phyloP scores from a whole-genome alignment of 2,329 filamentous ascomycete genomes.

The Fusarium newnesense region DNA sequence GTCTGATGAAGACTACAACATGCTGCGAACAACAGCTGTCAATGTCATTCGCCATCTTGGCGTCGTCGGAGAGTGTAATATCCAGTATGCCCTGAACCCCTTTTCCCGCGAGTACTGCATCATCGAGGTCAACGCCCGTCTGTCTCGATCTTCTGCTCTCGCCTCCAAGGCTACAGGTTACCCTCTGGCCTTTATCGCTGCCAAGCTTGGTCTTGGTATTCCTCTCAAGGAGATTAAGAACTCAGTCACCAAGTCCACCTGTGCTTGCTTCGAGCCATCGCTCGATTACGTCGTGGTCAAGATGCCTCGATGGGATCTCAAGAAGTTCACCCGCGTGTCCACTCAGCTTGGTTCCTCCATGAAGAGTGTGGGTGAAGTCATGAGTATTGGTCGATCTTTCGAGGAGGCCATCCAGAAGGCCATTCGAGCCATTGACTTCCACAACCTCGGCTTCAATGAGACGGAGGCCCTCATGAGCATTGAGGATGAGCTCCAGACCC shows the following conservation, averaged over 20 bases:
- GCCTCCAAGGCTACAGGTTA: conserved; percentile 98
- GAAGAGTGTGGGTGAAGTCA: conserved; percentile 99
- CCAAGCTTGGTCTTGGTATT: conserved; percentile 94
- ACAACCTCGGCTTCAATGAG: conserved; percentile 94
- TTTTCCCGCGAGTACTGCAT: conserved; percentile 98
- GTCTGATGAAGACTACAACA: conserved; percentile 98
- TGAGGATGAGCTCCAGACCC: conserved; percentile 94
- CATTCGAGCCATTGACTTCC: conserved; percentile 92
- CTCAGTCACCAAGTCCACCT: conserved; percentile 93
- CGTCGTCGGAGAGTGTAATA: conserved; percentile 98
- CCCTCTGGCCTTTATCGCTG: conserved; percentile 93
- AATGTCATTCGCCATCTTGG: conserved; percentile 97
- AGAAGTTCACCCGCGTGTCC: conserved; percentile 98
- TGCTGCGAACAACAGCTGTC: conserved; percentile 95
- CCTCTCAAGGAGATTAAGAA: conserved; percentile 97
- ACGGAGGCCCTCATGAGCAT: conserved; percentile 94
- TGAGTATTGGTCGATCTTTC: conserved; percentile 96
- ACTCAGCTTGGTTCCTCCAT: conserved; percentile 97
- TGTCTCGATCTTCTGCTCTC: conserved; percentile 93
- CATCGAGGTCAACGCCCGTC: conserved; percentile 97
- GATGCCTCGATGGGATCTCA: conserved; percentile 98
- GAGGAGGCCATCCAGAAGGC: conserved; percentile 99
- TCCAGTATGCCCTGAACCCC: conserved; percentile 97
- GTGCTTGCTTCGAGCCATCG: conserved; percentile 97
- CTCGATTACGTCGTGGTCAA: conserved; percentile 98